A percentile compares a stretch with the other conserved stretches of the same genome.
phyloP scores from a whole-genome alignment of 2,329 filamentous ascomycete genomes.

The Hymenoscyphus scutula region DNA sequence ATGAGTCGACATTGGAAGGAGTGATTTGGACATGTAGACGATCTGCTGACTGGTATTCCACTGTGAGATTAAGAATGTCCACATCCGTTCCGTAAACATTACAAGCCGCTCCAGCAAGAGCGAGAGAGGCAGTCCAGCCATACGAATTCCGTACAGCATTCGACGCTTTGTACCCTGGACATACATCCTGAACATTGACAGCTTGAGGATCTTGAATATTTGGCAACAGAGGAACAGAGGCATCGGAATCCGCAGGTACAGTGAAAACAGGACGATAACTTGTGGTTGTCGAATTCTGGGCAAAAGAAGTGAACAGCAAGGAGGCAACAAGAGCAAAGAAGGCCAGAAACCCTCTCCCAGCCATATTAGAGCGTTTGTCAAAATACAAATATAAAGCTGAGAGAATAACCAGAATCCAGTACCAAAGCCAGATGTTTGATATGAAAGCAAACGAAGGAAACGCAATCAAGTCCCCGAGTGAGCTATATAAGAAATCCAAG shows the following conservation, averaged over 20 bases:
- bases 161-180: constrained; percentile 66
- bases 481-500: constrained; percentile 1
- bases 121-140: constrained; percentile 67
- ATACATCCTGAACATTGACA: constrained; percentile 49
- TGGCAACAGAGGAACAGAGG: constrained; percentile 51
- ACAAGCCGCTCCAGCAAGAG: constrained; percentile 67
- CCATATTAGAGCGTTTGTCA: constrained; percentile 19
- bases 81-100: constrained; percentile 79
- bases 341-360: constrained; percentile 15
- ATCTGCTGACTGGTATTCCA: constrained; percentile 64
- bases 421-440: constrained; percentile 15
- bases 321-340: constrained; percentile 17
- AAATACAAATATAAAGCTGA: constrained; percentile 12
- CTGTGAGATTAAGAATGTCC: constrained; percentile 60
- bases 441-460: not conserved
- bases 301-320: constrained; percentile 16
- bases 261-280: constrained; percentile 40
- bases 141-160: constrained; percentile 52
- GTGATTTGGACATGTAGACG: constrained; percentile 69
- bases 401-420: constrained; percentile 14
- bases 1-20: constrained; percentile 58
- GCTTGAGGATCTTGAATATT: constrained; percentile 65
- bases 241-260: constrained; percentile 45
- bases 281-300: constrained; percentile 24
- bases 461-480: not conserved